Conservation (phyloP, 2,329 filamentous ascomycete species). For the Penicillium sp. region DNA sequence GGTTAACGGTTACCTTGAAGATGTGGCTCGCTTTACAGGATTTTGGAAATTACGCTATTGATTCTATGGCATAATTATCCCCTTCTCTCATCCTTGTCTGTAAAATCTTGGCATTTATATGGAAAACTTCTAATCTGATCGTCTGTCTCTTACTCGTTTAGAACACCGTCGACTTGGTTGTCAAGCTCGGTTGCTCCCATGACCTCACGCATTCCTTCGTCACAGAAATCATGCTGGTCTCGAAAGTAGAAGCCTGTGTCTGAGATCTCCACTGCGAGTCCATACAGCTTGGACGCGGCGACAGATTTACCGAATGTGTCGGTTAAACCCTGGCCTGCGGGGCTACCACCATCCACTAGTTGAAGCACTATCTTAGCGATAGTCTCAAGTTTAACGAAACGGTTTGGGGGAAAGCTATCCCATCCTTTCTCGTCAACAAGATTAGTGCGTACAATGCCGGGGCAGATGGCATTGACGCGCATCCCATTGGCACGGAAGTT, state of each 20-base stretch:
- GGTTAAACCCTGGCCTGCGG: slow-evolving; percentile 12
- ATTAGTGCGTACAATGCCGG: slow-evolving; percentile 30
- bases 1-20: neutral
- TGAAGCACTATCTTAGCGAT: slow-evolving; percentile 16
- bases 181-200: slow-evolving; percentile 31
- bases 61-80: neutral
- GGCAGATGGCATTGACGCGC: slow-evolving; percentile 37
- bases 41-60: neutral
- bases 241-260: slow-evolving; percentile 18
- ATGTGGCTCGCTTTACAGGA: neutral
- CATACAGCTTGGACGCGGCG: slow-evolving; percentile 8
- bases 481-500: slow-evolving; percentile 37
- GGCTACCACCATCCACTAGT: slow-evolving; percentile 12
- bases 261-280: slow-evolving; percentile 19
- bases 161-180: slow-evolving; percentile 27
- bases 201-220: slow-evolving; percentile 26
- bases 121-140: neutral
- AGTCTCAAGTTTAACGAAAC: slow-evolving; percentile 13
- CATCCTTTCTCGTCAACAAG: slow-evolving; percentile 17
- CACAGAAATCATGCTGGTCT: slow-evolving; percentile 15
- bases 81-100: neutral
- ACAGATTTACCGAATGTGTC: slow-evolving; percentile 10
- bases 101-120: neutral
- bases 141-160: slow-evolving; percentile 5
- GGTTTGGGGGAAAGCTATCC: slow-evolving; percentile 16